A percentile compares a stretch with the other conserved stretches of the same genome.
Conservation (phyloP, 306 rosid species). For the Psophocarpus tetragonolobus region DNA sequence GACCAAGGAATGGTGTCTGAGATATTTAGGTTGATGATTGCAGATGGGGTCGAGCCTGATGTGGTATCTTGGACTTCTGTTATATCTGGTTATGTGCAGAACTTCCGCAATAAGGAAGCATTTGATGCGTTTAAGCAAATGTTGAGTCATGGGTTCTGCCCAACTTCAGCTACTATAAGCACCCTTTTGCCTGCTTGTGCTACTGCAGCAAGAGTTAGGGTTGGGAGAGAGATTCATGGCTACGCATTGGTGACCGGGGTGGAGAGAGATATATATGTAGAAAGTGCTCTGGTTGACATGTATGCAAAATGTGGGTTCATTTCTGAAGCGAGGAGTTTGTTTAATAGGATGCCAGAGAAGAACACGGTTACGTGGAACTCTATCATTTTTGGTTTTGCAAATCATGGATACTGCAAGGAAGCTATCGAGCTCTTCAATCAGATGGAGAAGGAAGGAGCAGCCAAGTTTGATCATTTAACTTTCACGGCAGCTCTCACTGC, state of each 20-base stretch:
- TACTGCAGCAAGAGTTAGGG: conserved; percentile 50
- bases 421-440: conserved; percentile 75
- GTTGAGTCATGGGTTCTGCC: conserved; percentile 56
- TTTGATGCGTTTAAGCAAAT: conserved; percentile 61
- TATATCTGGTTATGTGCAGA: conserved; percentile 83
- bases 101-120: conserved; percentile 63
- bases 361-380: conserved; percentile 83
- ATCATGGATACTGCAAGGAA: conserved; percentile 69
- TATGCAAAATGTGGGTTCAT: conserved; percentile 90
- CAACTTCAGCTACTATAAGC: conserved; percentile 83
- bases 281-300: conserved; percentile 92
- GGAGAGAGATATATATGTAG: conserved; percentile 67
- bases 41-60: conserved; percentile 66
- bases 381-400: conserved; percentile 83
- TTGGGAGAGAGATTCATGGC: conserved; percentile 79
- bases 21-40: conserved; percentile 57
- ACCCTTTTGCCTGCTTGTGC: conserved; percentile 81
- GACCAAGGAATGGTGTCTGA: conserved; percentile 53
- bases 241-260: conserved; percentile 59
- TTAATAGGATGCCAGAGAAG: conserved; percentile 58
- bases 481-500: conserved; percentile 77
- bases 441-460: conserved; percentile 54
- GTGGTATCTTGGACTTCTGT: conserved; percentile 85
- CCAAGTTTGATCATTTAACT: conserved; percentile 70
- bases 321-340: conserved; percentile 59